These are phyloP conservation scores for Sistotremastrum niveocremeum DNA, from an alignment of 768 basidiomycete genomes.

Conservation along the genomic window DNA sequence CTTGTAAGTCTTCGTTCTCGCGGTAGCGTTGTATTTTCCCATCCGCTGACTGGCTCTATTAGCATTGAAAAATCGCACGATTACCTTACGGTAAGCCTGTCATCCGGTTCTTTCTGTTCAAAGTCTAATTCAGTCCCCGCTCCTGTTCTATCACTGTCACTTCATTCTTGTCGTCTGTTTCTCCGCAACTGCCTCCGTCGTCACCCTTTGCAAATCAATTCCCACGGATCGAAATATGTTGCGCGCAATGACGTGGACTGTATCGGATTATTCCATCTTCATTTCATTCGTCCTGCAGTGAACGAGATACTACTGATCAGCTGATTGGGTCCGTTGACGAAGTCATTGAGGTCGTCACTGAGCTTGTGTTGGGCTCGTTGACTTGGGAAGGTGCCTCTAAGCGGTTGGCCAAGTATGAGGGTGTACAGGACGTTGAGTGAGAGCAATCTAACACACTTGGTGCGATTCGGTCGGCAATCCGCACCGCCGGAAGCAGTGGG, in stretches of 20 bases:
- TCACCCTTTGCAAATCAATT: conserved; percentile 2
- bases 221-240: conserved; percentile 1
- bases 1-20: conserved; percentile 34
- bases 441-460: not conserved
- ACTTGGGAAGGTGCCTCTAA: conserved; percentile 67
- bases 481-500: no score
- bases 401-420: conserved; percentile 68
- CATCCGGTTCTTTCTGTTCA: not conserved
- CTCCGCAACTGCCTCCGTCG: not conserved
- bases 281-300: conserved; percentile 29
- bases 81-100: conserved; percentile 73
- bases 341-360: conserved; percentile 67
- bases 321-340: conserved; percentile 83
- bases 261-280: conserved; percentile 4
- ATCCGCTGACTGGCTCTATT: conserved; percentile 6
- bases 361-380: conserved; percentile 61
- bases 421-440: conserved; percentile 70
- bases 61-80: conserved; percentile 87
- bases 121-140: not conserved
- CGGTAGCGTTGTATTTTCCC: not conserved
- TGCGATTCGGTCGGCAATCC: no score
- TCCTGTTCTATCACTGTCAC: not conserved
- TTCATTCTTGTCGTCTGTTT: not conserved
- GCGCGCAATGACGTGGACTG: conserved; percentile 1
- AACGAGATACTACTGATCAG: conserved; percentile 91